Evolutionary conservation across 805 yeast genomes (phyloP).

Genomic region (Nakazawaea holstii): DNA sequence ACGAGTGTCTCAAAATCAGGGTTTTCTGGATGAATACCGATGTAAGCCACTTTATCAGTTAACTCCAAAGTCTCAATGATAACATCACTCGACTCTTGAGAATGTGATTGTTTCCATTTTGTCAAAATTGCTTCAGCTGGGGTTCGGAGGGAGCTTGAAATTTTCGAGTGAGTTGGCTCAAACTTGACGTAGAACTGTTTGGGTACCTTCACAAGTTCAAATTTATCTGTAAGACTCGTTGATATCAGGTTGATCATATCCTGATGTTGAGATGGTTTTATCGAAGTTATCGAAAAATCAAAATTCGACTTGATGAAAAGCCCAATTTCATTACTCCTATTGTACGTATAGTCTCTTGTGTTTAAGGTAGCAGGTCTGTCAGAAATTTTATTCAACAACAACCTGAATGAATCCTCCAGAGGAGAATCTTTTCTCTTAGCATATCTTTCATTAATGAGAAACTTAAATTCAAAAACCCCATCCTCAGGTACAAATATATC

Average conservation of each 20-base stretch:
- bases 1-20: not conserved
- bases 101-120: not conserved
- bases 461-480: not conserved
- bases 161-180: not conserved
- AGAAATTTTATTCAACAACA: slow-evolving; percentile 5
- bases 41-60: slow-evolving; percentile 4
- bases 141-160: not conserved
- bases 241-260: not conserved
- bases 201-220: not conserved
- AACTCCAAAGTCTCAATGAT: not conserved
- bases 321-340: slow-evolving; percentile 3
- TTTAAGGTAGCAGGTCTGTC: not conserved
- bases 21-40: slow-evolving; percentile 1
- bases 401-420: slow-evolving; percentile 2
- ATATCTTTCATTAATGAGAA: slow-evolving; percentile 5
- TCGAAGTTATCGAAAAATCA: not conserved
- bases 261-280: slow-evolving; percentile 1
- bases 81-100: not conserved
- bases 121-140: not conserved
- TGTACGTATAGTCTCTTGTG: not conserved
- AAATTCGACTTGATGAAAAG: not conserved
- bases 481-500: not conserved
- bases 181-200: slow-evolving; percentile 5
- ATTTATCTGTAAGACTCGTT: not conserved
- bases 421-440: not conserved